Percentiles rank a stretch among this genome's conserved stretches.
Conservation (phyloP, 2,329 filamentous ascomycete genomes). For the Pezicula radicicola region DNA sequence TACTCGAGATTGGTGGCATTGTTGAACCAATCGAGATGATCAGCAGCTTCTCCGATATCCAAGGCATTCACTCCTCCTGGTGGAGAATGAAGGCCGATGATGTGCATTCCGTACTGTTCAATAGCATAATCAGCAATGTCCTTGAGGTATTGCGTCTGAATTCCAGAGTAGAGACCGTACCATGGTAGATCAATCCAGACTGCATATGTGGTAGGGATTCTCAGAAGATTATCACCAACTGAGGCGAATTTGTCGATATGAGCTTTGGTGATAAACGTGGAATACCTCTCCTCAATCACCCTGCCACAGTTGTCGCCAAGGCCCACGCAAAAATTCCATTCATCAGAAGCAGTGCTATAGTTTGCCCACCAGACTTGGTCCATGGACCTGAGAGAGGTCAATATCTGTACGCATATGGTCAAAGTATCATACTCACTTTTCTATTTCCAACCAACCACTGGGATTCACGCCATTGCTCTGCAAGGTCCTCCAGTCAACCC, state of each 20-base stretch:
- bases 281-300: constrained; percentile 28
- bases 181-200: constrained; percentile 34
- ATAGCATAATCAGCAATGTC: constrained; percentile 33
- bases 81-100: constrained; percentile 37
- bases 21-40: constrained; percentile 32
- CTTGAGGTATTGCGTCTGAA: constrained; percentile 26
- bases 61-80: constrained; percentile 34
- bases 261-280: constrained; percentile 25
- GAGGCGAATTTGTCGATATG: constrained; percentile 31
- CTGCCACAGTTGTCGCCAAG: constrained; percentile 27
- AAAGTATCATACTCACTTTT: constrained; percentile 6
- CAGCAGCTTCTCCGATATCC: constrained; percentile 29
- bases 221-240: constrained; percentile 28
- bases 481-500: constrained; percentile 11
- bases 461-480: constrained; percentile 22
- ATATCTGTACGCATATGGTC: neutral
- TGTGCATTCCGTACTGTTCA: constrained; percentile 35
- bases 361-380: constrained; percentile 35
- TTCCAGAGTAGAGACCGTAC: constrained; percentile 28
- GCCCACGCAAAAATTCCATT: constrained; percentile 31
- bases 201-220: constrained; percentile 34
- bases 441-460: constrained; percentile 30
- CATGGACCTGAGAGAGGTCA: constrained; percentile 2
- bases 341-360: constrained; percentile 19
- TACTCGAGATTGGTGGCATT: constrained; percentile 31